Conservation (phyloP, 2,329 filamentous ascomycete genomes). For the Curvularia eragrostidis region DNA sequence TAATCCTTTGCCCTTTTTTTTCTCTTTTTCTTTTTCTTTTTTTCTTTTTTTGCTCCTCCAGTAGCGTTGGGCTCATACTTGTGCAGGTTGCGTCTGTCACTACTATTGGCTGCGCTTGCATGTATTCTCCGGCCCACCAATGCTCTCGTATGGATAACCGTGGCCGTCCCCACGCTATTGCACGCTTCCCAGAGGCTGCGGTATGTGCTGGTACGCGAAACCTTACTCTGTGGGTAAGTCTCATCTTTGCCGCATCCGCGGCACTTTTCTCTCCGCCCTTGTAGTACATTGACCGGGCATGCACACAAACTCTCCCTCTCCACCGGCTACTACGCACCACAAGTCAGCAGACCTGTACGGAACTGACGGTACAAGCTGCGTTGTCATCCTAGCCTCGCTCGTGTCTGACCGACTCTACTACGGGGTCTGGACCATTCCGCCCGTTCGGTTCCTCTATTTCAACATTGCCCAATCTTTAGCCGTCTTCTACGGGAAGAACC, state of each 20-base stretch:
- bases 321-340: conserved; percentile 12
- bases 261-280: conserved; percentile 18
- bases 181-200: conserved; percentile 55
- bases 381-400: conserved; percentile 68
- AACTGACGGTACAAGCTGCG: conserved; percentile 51
- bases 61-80: conserved; percentile 29
- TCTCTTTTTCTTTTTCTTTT: background rate
- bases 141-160: conserved; percentile 77
- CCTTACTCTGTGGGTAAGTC: conserved; percentile 63
- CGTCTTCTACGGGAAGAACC: conserved; percentile 89
- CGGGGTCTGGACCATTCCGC: conserved; percentile 84
- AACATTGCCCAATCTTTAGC: conserved; percentile 88
- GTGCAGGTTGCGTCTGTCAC: conserved; percentile 58
- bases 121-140: conserved; percentile 92
- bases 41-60: background rate
- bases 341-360: conserved; percentile 20
- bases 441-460: conserved; percentile 85
- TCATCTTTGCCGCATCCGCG: conserved; percentile 17
- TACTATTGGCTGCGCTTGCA: conserved; percentile 79
- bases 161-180: conserved; percentile 64
- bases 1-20: conserved; percentile 7
- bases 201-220: conserved; percentile 67
- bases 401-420: conserved; percentile 81
- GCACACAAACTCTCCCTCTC: background rate
- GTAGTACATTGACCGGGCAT: conserved; percentile 8